phyloP scores from a whole-genome alignment of 768 basidiomycete species.

The Gloeopeniophorella convolvens region DNA sequence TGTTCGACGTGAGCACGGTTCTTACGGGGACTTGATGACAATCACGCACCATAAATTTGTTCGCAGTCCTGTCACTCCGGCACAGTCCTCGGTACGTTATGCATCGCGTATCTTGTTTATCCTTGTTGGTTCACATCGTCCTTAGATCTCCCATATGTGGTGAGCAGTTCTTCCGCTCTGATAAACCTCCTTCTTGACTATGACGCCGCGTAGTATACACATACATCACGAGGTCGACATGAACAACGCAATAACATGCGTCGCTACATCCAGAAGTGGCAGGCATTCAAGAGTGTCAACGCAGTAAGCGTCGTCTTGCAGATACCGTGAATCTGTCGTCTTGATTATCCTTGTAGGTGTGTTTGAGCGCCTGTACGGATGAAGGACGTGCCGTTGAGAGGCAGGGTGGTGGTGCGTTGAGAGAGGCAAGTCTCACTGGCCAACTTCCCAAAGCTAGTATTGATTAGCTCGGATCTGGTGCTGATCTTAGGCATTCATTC shows the following conservation, averaged over 20 bases:
- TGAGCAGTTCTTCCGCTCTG: not conserved
- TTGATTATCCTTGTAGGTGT: not conserved
- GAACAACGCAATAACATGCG: too few relatives aligned
- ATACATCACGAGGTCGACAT: too few relatives aligned
- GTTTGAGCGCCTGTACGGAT: not conserved
- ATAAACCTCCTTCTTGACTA: not conserved
- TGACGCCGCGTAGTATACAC: too few relatives aligned
- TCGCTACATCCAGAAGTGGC: too few relatives aligned
- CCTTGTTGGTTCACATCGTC: not conserved
- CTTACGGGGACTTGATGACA: too few relatives aligned
- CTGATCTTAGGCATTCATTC: constrained; percentile 8
- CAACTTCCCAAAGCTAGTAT: too few relatives aligned
- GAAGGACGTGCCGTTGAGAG: not conserved
- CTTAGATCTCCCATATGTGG: not conserved
- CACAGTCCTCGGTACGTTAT: constrained; percentile 1
- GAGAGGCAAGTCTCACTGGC: not conserved
- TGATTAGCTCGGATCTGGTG: too few relatives aligned
- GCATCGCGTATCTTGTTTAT: not conserved
- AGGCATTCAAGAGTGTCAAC: too few relatives aligned
- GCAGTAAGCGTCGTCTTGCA: not conserved
- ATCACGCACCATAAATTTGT: not conserved
- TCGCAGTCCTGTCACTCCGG: constrained; percentile 3
- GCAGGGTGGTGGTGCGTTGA: not conserved
- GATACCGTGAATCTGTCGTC: not conserved
- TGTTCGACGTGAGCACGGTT: constrained; percentile 1